A percentile compares a stretch with the other conserved stretches of the same genome.
Conservation (phyloP, 176 grass and related monocot species). For the Poa annua region DNA sequence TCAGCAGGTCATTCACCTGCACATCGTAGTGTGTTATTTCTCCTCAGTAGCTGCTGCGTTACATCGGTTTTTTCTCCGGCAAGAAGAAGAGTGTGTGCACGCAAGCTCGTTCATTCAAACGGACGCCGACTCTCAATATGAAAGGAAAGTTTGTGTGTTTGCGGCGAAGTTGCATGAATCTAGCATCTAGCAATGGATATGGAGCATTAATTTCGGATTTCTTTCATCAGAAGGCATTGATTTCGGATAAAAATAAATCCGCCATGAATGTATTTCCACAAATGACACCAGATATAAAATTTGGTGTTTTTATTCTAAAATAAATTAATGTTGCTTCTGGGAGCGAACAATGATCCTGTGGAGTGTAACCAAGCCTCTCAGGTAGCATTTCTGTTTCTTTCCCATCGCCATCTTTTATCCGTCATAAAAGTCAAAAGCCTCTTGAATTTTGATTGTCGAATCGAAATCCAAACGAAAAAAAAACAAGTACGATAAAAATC, state of each 20-base stretch:
- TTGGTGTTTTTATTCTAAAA: no score
- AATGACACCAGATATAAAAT: not conserved
- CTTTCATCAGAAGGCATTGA: not conserved
- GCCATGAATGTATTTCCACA: not conserved
- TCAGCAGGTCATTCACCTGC: constrained; percentile 71
- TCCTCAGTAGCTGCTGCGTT: not conserved
- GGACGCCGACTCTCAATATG: not conserved
- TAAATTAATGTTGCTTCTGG: not conserved
- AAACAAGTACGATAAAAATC: not conserved
- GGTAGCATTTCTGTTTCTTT: not conserved
- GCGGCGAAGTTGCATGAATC: not conserved
- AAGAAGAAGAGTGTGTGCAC: not conserved
- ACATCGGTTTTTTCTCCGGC: not conserved
- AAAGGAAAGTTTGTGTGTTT: not conserved
- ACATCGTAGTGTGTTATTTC: not conserved
- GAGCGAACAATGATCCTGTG: not conserved
- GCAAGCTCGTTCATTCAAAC: not conserved
- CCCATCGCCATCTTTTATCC: not conserved
- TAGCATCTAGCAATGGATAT: not conserved
- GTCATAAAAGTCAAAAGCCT: not conserved
- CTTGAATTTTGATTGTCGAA: not conserved
- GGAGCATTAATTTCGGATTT: not conserved
- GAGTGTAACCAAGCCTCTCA: not conserved
- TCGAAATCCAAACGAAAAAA: not conserved
- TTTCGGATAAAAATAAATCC: not conserved